Base-by-base conservation (phyloP, 1,284 basidiomycete genomes). In the Puccinia novopanici region DNA sequence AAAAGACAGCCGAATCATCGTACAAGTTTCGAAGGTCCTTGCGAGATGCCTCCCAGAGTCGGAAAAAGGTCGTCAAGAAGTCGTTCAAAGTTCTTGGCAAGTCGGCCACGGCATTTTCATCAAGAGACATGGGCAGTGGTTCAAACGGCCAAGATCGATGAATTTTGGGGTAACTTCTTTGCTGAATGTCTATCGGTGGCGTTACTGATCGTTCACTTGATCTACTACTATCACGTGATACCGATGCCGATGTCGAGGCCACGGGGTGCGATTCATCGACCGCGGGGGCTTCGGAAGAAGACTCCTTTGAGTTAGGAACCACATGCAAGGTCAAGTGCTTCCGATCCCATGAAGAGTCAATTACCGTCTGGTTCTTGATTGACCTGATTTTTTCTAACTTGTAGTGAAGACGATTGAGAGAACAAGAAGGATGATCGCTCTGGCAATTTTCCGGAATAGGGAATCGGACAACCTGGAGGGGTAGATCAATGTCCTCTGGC, bases 51-150 rank as follows among this genome's bases (percentile, higher is more conserved):
- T 81, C 79, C 79, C 79, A 81, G 50, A 81, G 72, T 52, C 79
- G 45, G 55, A 81, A 81, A 40, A 81, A 81, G 24, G 79, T 81
- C 22, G 57, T 68, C 61, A 81, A 65, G 74, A 81, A 81, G 61
- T 75, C 79, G 24, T 70, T 40, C 8, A 81, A 48, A n/a, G 71
- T 81, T 48, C 34, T 52, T 6, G 34, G 59, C 12, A 81, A 74
- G 42, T 74, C 71, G 17, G 61, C 27, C 10, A 48, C 55, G 37
- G 52, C 27, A 17, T 59, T 54, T 57, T 45, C 61, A 59, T 81
- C 79, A 30, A 75, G 27, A 57, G 45, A 81, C 45, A 27, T 45
- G 0, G 72, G 55, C 9, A 27, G 42, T 24, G 79, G 79, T 34
- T 37, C 61, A n/a, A 75, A 59, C 10, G 79, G 79, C 79, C 79